Percentiles rank a stretch among this genome's conserved stretches.
phyloP scores from a whole-genome alignment of 352 stramenopile species.

The Pythium oligandrum region DNA sequence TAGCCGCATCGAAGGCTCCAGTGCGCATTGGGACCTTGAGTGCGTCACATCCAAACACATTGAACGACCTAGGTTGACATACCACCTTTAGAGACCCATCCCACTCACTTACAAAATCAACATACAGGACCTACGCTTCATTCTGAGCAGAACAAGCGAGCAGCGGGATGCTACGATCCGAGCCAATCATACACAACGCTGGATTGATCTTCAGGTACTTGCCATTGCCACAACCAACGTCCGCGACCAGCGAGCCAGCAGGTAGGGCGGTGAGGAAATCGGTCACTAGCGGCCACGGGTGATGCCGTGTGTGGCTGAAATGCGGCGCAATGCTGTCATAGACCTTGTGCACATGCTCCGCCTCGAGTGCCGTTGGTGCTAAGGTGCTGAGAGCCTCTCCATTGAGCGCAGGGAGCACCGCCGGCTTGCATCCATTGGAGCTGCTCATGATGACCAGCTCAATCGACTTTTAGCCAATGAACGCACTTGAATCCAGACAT shows the following conservation, averaged over 20 bases:
- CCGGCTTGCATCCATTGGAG: no score
- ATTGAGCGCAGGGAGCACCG: not conserved
- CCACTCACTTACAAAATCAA: not conserved
- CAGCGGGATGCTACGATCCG: constrained; percentile 72
- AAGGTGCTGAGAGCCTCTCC: constrained; percentile 16
- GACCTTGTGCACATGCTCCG: constrained; percentile 79
- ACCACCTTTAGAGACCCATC: not conserved
- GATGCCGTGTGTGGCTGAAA: constrained; percentile 81
- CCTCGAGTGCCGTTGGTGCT: constrained; percentile 51
- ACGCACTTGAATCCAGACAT: no score
- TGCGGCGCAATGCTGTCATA: constrained; percentile 83
- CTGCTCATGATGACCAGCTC: no score
- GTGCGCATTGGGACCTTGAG: constrained; percentile 58
- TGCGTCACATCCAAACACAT: constrained; percentile 69
- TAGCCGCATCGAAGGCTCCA: constrained; percentile 61
- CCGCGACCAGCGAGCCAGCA: constrained; percentile 54
- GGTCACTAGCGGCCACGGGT: constrained; percentile 73
- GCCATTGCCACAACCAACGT: constrained; percentile 80
- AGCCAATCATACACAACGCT: constrained; percentile 57
- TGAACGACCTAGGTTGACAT: constrained; percentile 27
- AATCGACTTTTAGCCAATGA: no score
- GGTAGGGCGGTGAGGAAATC: constrained; percentile 45
- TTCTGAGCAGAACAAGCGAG: constrained; percentile 38
- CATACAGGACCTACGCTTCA: constrained; percentile 25
- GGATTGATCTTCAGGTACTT: constrained; percentile 75